phyloP scores from a whole-genome alignment of 305 asterid genomes.

The Fraxinus latifolia region DNA sequence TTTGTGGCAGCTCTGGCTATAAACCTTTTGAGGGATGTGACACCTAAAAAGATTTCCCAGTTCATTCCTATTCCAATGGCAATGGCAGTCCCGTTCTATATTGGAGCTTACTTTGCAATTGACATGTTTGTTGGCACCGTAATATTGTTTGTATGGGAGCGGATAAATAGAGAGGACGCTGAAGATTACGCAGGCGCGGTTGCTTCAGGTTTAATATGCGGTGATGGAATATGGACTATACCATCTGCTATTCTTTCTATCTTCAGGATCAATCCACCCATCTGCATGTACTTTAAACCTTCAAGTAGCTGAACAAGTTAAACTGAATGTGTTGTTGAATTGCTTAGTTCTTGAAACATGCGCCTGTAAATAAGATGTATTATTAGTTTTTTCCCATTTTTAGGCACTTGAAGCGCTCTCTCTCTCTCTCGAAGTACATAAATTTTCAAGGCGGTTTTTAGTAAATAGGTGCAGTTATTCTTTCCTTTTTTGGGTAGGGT shows the following conservation, averaged over 20 bases:
- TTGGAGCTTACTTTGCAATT: slow-evolving; percentile 92
- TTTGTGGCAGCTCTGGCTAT: slow-evolving; percentile 68
- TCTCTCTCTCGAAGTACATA: background rate
- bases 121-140: slow-evolving; percentile 96
- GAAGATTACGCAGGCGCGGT: slow-evolving; percentile 88
- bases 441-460: background rate
- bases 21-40: slow-evolving; percentile 65
- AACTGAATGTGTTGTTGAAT: background rate
- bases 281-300: slow-evolving; percentile 89
- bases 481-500: background rate
- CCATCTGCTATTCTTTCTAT: slow-evolving; percentile 93
- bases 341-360: background rate
- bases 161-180: slow-evolving; percentile 58
- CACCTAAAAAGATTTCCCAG: slow-evolving; percentile 53
- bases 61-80: slow-evolving; percentile 96
- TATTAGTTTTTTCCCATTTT: background rate
- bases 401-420: background rate
- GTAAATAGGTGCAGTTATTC: background rate
- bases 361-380: slow-evolving; percentile 25
- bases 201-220: slow-evolving; percentile 90
- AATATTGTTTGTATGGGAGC: slow-evolving; percentile 80
- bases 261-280: slow-evolving; percentile 82
- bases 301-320: slow-evolving; percentile 39
- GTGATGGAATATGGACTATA: slow-evolving; percentile 92
- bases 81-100: slow-evolving; percentile 89